These are phyloP conservation scores for Kalanchoe fedtschenkoi DNA, from an alignment of 164 flowering plant genomes.

Conservation along the genomic window DNA sequence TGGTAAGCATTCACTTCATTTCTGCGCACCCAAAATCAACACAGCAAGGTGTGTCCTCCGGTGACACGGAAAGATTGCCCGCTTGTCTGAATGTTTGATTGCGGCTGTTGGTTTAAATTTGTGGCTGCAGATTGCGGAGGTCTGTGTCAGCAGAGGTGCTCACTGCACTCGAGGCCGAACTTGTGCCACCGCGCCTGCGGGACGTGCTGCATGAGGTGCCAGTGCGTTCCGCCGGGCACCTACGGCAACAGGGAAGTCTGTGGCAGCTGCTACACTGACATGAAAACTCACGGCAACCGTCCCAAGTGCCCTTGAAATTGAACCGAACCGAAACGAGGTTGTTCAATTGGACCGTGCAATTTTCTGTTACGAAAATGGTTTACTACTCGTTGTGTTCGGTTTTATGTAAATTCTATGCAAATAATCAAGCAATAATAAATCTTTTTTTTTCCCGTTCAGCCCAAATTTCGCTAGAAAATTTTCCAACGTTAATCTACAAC, in stretches of 20 bases:
- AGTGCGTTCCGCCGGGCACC: conserved; percentile 41
- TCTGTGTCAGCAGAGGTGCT: conserved; percentile 26
- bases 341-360: background rate
- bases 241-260: conserved; percentile 31
- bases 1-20: background rate
- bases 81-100: background rate
- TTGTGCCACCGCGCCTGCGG: conserved; percentile 36
- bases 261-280: conserved; percentile 36
- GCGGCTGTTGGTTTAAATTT: background rate
- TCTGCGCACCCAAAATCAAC: too few relatives aligned
- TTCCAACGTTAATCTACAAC: too few relatives aligned
- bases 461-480: too few relatives aligned
- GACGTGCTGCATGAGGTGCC: conserved; percentile 34
- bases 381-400: background rate
- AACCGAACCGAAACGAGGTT: background rate
- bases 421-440: too few relatives aligned
- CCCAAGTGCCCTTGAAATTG: conserved; percentile 29
- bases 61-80: too few relatives aligned
- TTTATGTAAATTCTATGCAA: conserved; percentile 1
- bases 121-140: conserved; percentile 25
- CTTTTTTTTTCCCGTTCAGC: too few relatives aligned
- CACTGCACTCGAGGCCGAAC: conserved; percentile 32
- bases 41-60: too few relatives aligned
- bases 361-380: background rate
- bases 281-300: conserved; percentile 36